Percentiles rank a stretch among this genome's conserved stretches.
Conservation (phyloP, 225 moss, liverwort and hornwort genomes). For the Physcomitrellopsis africana region DNA sequence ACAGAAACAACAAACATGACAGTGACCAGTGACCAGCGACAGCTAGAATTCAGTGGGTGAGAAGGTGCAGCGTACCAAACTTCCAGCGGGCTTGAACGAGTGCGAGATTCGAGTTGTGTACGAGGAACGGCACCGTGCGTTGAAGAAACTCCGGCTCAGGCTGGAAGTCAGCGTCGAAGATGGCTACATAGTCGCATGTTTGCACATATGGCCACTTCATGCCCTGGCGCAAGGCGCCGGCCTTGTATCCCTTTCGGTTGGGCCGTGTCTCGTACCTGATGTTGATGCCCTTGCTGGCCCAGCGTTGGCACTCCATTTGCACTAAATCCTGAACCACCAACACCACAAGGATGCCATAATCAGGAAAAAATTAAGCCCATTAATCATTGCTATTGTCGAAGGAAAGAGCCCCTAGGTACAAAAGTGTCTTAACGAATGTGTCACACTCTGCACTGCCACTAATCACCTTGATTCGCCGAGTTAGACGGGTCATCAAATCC, state of each 20-base stretch:
- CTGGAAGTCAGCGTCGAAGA: conserved; percentile 83
- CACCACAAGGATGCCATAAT: no score
- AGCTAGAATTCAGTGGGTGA: background rate
- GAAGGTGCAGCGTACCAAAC: conserved; percentile 45
- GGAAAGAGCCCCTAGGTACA: background rate
- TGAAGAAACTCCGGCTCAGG: conserved; percentile 71
- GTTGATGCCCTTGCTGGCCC: conserved; percentile 79
- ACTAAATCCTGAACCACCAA: conserved; percentile 56
- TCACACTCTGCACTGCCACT: no score
- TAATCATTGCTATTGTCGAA: background rate
- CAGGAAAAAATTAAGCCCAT: background rate
- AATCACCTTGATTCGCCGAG: no score
- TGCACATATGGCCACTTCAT: conserved; percentile 68
- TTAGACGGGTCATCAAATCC: no score
- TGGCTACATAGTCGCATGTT: conserved; percentile 64
- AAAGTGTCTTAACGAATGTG: no score
- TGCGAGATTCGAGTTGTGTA: conserved; percentile 61
- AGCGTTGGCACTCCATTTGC: conserved; percentile 70
- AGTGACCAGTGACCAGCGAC: no score
- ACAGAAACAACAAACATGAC: background rate
- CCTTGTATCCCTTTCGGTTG: conserved; percentile 75
- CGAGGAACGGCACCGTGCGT: conserved; percentile 68
- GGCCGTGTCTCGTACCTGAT: conserved; percentile 72
- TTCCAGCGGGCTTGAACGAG: conserved; percentile 84
- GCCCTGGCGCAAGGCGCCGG: conserved; percentile 67